Base-by-base conservation (phyloP, 1,284 basidiomycete genomes). In the Irpex sp. region DNA sequence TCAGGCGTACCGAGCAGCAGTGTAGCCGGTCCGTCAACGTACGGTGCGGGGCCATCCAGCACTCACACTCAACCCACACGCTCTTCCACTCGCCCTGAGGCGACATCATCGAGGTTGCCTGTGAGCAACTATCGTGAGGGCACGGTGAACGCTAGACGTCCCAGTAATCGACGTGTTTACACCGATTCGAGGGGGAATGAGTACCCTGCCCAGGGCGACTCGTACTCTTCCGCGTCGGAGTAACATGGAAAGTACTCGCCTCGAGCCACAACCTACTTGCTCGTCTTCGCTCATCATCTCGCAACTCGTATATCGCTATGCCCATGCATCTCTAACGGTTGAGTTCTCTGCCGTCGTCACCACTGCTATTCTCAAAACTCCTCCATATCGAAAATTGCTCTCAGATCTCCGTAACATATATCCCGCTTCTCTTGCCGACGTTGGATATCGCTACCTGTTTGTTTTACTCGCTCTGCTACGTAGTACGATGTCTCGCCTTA, bases 101-200 rank as follows among this genome's bases (percentile, higher is more conserved):
- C 15, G 21, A 11, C 37, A 9, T n/a, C 56, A 35, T 17, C 13
- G 36, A 26, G 61, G 50, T 11, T 50, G 6, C 49, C 46, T 15
- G 47, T 13, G 6, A 33, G 55, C 46, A 26, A 26, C 11, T 33
- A 33, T 21, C 46, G 37, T 8, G 43, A 46, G 13, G 11, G 17
- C 21, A 33, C 59, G 26, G 15, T 17, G 35, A 35, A 31, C 13
- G 9, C 7, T 9, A 54, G 61, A 11, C 61, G 56, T 17, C 51
- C 61, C 7, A 49, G 39, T 21, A 33, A 56, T 58, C 26, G 53
- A 11, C 53, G 26, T 33, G 53, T 55, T 5, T 61, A 61, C 33
- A 36, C 43, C 7, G 61, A 61, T 33, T 61, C 61, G 26, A 54
- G 56, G 2, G 61, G 61, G 17, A 35, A 19, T 1, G 56, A 51